Percentiles rank a stretch among this genome's conserved stretches.
Conservation (phyloP, 2,329 filamentous ascomycete genomes). For the Laburnicola sp. region DNA sequence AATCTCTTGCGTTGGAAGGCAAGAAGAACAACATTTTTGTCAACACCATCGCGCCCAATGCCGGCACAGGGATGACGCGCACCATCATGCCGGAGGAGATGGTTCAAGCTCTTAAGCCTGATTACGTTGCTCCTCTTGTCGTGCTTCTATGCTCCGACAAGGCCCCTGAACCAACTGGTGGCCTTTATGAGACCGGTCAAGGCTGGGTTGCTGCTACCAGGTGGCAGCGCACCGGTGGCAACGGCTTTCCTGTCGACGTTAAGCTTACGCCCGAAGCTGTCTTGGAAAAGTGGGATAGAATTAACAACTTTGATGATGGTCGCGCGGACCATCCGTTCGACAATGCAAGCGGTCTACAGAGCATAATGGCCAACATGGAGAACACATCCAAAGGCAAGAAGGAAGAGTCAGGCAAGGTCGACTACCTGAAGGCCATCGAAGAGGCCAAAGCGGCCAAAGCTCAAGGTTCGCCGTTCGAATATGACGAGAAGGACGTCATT, state of each 20-base stretch:
- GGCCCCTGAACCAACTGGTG: constrained; percentile 82
- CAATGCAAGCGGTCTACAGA: constrained; percentile 74
- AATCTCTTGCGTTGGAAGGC: constrained; percentile 88
- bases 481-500: constrained; percentile 83
- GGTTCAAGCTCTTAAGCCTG: constrained; percentile 98
- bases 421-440: constrained; percentile 75
- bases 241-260: constrained; percentile 87
- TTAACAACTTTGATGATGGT: constrained; percentile 84
- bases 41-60: constrained; percentile 97
- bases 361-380: constrained; percentile 81
- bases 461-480: constrained; percentile 76
- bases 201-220: constrained; percentile 91
- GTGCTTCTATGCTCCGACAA: constrained; percentile 85
- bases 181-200: constrained; percentile 90
- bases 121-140: constrained; percentile 94
- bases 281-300: constrained; percentile 63
- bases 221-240: constrained; percentile 90
- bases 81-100: constrained; percentile 96
- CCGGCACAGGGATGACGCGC: constrained; percentile 91
- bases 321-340: constrained; percentile 85
- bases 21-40: constrained; percentile 97
- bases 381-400: constrained; percentile 64
- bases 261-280: constrained; percentile 80
- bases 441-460: constrained; percentile 71
- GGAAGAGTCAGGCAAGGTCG: constrained; percentile 60